Evolutionary conservation across 257 asterid genomes (phyloP).

Genomic region (Leptodermis oblonga): DNA sequence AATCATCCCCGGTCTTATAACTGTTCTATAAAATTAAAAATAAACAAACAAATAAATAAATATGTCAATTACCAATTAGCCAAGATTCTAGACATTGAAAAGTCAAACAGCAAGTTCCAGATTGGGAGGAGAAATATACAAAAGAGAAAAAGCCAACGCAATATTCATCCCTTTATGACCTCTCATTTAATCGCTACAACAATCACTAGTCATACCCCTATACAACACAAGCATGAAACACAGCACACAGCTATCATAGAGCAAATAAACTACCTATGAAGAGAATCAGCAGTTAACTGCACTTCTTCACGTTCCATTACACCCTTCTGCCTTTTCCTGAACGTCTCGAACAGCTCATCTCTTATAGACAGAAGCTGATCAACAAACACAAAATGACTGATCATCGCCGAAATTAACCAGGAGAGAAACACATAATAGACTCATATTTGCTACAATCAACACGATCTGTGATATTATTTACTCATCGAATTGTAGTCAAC

Average conservation of each 20-base stretch:
- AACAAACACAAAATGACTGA: slow-evolving; percentile 10
- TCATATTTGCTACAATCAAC: neutral
- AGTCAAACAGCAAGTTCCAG: neutral
- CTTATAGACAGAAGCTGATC: slow-evolving; percentile 72
- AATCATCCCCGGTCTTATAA: too few species aligned
- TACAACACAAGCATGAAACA: neutral
- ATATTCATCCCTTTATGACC: neutral
- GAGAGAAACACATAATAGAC: neutral
- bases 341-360: slow-evolving; percentile 95
- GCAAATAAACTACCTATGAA: slow-evolving; percentile 61
- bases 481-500: neutral
- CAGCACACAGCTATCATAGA: neutral
- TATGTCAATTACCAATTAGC: too few species aligned
- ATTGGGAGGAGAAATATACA: neutral
- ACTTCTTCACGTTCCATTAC: slow-evolving; percentile 94
- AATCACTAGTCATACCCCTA: neutral
- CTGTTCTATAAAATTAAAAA: too few species aligned
- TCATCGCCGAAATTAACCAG: neutral
- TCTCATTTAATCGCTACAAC: neutral
- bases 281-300: slow-evolving; percentile 85
- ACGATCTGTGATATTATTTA: neutral
- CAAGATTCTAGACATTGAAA: neutral
- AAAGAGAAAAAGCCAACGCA: neutral
- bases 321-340: slow-evolving; percentile 89
- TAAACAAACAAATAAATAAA: too few species aligned